A percentile compares a stretch with the other conserved stretches of the same genome.
Evolutionary conservation across 805 yeast genomes (phyloP).

Genomic region (Lipomyces mesembrius): DNA sequence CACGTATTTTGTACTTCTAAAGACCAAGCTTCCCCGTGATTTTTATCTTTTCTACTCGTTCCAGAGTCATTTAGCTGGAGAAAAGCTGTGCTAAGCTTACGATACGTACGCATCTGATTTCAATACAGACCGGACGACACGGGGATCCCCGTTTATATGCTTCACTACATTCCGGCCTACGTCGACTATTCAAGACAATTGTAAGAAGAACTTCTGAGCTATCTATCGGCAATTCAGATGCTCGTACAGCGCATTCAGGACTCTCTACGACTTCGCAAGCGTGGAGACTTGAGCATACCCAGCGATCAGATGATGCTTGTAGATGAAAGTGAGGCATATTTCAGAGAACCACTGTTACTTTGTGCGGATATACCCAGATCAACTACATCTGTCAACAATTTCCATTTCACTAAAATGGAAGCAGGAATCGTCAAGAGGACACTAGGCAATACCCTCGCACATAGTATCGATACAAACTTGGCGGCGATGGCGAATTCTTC

Average conservation of each 20-base stretch:
- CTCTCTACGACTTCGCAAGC: slow-evolving; percentile 5
- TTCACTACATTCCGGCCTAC: not conserved
- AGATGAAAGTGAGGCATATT: not conserved
- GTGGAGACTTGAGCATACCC: not conserved
- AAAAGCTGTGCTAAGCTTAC: not conserved
- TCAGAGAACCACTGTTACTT: not conserved
- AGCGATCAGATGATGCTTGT: not conserved
- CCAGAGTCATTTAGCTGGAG: not conserved
- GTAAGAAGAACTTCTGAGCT: not conserved
- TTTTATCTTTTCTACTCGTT: not conserved
- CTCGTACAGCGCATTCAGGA: slow-evolving; percentile 5
- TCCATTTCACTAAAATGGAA: not conserved
- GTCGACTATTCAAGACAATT: not conserved
- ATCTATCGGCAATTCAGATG: not conserved
- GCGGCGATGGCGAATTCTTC: not conserved
- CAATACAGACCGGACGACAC: not conserved
- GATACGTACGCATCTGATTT: not conserved
- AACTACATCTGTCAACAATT: not conserved
- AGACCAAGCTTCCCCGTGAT: not conserved
- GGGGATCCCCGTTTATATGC: not conserved
- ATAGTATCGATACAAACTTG: not conserved
- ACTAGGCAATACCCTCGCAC: not conserved
- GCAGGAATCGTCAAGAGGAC: not conserved
- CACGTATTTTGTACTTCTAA: not conserved
- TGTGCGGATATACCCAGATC: not conserved